Evolutionary conservation across 495 filamentous ascomycete genomes (phyloP), one percentile per base, ranked within the genome.

Genomic region (Jackrogersella multiformis): DNA sequence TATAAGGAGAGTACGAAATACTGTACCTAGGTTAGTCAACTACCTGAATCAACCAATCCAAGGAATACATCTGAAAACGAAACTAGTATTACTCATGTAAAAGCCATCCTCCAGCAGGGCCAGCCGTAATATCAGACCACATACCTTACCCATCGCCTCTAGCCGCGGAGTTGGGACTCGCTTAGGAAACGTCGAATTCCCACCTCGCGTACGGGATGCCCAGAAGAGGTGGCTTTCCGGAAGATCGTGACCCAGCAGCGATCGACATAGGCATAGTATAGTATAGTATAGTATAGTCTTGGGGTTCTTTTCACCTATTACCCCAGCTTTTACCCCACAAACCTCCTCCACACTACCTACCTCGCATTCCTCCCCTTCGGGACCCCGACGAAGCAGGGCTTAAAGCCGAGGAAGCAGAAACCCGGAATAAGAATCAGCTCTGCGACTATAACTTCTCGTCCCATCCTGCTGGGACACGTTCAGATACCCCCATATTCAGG

Each of bases 141-240:
- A 45, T 16, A 8, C 42, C 28, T 24, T 44, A 39, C 38, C 49
- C 32, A 38, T 28, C 21, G 23, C 54, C n/a, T 20, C 20, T 59
- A 65, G 38, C 30, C 48, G 55, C 55, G 62, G 62, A 59, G 21
- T 32, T 59, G 6, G n/a, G 34, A 28, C 62, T 58, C 36, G 16
- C 46, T 51, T 64, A 15, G 61, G 44, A 13, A 49, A 52, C 45
- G 16, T 42, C 44, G 16, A 42, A 32, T 41, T 18, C 44, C 56
- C 48, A 36, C 15, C 16, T 48, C 18, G 3, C 53, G 20, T 26
- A 18, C 53, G 45, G 61, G 38, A 57, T 64, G 41, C 61, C 42
- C 10, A 64, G 61, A 57, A 64, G 23, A 56, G 42, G 41, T 24
- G 39, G n/a, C 23, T 15, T 10, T 3, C 44, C 34, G 42, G 52